Conservation (phyloP, 1,284 basidiomycete genomes). For the Leucocoprinus gongylophorus region DNA sequence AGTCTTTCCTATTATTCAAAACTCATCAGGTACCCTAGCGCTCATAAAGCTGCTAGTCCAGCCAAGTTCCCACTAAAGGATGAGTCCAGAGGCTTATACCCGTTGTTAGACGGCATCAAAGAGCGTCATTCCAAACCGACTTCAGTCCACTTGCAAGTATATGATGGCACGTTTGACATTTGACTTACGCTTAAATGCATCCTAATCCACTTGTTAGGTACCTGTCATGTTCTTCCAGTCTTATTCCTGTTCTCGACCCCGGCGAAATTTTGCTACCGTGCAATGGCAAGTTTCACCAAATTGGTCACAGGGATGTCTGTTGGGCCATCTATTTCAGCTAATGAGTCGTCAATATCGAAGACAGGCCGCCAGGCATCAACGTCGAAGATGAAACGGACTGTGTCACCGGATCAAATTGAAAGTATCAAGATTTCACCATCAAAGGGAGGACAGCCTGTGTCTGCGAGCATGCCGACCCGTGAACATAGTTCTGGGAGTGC, state of each 20-base stretch:
- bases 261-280: constrained; percentile 71
- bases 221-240: constrained; percentile 70
- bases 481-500: neutral
- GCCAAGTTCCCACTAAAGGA: constrained; percentile 63
- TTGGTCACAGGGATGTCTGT: constrained; percentile 48
- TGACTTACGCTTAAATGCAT: neutral
- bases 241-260: constrained; percentile 81
- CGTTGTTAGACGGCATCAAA: constrained; percentile 61
- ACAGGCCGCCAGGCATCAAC: neutral
- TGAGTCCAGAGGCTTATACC: constrained; percentile 55
- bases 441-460: neutral
- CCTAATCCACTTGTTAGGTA: constrained; percentile 37
- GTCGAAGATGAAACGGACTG: neutral
- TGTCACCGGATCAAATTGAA: constrained; percentile 7
- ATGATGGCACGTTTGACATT: constrained; percentile 48
- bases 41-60: constrained; percentile 89
- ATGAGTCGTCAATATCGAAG: constrained; percentile 10
- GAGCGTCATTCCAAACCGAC: constrained; percentile 55
- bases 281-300: constrained; percentile 61
- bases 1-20: neutral
- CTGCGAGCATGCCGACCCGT: neutral
- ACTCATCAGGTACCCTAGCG: constrained; percentile 39
- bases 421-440: neutral
- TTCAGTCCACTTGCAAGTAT: constrained; percentile 87
- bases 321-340: constrained; percentile 14